Base-by-base conservation (phyloP, 208 protist genomes). In the Angomonas deanei region DNA sequence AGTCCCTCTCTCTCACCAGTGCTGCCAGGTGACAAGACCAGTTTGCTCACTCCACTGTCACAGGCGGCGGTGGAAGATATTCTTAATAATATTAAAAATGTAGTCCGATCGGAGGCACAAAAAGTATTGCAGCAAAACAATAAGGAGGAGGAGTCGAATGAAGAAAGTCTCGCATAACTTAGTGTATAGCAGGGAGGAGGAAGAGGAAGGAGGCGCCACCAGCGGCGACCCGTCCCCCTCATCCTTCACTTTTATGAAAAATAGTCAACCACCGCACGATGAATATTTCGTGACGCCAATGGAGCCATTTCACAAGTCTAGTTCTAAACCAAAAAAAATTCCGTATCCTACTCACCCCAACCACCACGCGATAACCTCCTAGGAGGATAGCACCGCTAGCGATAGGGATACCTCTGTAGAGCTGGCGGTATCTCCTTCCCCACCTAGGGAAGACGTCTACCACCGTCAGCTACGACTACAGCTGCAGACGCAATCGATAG, bases 381-480 rank as follows among this genome's bases (percentile, higher is more conserved):
- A n/a, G n/a, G n/a, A n/a, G n/a, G n/a, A n/a, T n/a, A n/a, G n/a
- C n/a, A n/a, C n/a, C n/a, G n/a, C n/a, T n/a, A n/a, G n/a, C n/a
- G n/a, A n/a, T n/a, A n/a, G n/a, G n/a, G n/a, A n/a, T n/a, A n/a
- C n/a, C 36, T 42, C 36, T 8, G 36, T 15, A 15, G 15, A 15
- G 36, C 8, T 15, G 36, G 36, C 36, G 8, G 11, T 15, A 42
- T 15, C 36, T 3, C 4, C 28, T 3, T 15, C 21, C 6, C 3
- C 50, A 30, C 11, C 50, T 2, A 28, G 4, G 1, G 50, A 30
- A 5, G 50, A 30, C 50, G 24, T 3, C 3, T 28, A 19, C 11
- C 54, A 64, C 17, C 68, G 56, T 1, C 68, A 74, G 62, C 21
- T 63, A 19, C 49, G 36, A 27, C 62, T 69, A 19, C 21, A 8